Percentiles rank a stretch among this genome's conserved stretches.
Conservation (phyloP, 768 basidiomycete species). For the Boletus reticulatus region DNA sequence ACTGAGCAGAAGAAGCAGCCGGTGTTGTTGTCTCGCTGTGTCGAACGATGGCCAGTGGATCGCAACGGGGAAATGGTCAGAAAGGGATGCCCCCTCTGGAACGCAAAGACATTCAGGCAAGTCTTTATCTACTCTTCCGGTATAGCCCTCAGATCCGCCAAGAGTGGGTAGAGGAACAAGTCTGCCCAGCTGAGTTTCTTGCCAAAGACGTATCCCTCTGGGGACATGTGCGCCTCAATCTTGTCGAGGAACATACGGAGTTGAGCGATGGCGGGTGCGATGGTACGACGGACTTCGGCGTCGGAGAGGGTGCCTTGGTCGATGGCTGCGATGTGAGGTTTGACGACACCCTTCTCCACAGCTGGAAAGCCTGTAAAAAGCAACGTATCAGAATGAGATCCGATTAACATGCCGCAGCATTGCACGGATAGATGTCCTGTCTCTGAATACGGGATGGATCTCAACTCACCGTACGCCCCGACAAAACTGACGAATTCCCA, state of each 20-base stretch:
- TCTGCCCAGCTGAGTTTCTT: constrained; percentile 30
- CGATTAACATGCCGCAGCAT: too few relatives aligned
- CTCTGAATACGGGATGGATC: too few relatives aligned
- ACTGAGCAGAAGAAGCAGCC: too few relatives aligned
- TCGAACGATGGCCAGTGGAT: too few relatives aligned
- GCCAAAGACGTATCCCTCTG: constrained; percentile 30
- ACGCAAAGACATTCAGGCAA: too few relatives aligned
- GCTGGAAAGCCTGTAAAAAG: constrained; percentile 24
- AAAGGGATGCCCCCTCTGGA: too few relatives aligned
- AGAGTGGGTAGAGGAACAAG: constrained; percentile 33
- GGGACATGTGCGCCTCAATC: constrained; percentile 24
- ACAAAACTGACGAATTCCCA: constrained; percentile 33
- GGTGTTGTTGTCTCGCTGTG: too few relatives aligned
- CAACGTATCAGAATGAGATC: not conserved
- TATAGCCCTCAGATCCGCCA: constrained; percentile 29
- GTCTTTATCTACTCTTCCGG: constrained; percentile 26
- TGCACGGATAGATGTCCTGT: too few relatives aligned
- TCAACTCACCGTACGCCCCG: constrained; percentile 20
- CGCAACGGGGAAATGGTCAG: too few relatives aligned
- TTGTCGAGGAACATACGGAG: constrained; percentile 16
- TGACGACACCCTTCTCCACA: constrained; percentile 32
- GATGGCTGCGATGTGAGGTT: constrained; percentile 27
- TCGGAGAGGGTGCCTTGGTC: constrained; percentile 25
- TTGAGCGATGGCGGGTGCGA: constrained; percentile 15
- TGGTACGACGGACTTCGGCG: constrained; percentile 17